Conservation (phyloP, 2,329 filamentous ascomycete species). For the Colletotrichum navitas region DNA sequence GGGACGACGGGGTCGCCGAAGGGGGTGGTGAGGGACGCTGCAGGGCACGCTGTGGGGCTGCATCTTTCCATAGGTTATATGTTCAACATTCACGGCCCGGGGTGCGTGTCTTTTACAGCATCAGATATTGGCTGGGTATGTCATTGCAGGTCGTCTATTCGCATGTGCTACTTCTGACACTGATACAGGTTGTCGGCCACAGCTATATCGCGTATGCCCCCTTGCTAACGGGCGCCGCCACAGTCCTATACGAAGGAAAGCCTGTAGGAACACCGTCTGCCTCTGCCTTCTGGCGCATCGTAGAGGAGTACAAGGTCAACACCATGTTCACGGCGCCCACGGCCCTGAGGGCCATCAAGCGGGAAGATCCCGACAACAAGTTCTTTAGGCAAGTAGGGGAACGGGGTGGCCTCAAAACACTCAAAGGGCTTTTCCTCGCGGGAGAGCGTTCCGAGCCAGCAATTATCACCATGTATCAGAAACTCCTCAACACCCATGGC, state of each 20-base stretch:
- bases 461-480: constrained; percentile 85
- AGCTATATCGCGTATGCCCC: constrained; percentile 91
- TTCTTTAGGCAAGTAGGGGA: constrained; percentile 73
- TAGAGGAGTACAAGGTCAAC: constrained; percentile 88
- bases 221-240: constrained; percentile 85
- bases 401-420: constrained; percentile 76
- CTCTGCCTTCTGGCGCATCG: constrained; percentile 87
- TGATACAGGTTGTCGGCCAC: constrained; percentile 67
- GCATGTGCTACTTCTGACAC: background rate
- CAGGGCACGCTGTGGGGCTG: constrained; percentile 88
- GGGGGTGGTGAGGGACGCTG: constrained; percentile 84
- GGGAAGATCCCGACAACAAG: constrained; percentile 83
- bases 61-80: constrained; percentile 85
- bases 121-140: constrained; percentile 89
- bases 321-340: constrained; percentile 88
- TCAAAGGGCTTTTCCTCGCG: constrained; percentile 85
- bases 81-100: constrained; percentile 85
- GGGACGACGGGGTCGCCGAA: constrained; percentile 87
- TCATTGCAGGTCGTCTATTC: background rate
- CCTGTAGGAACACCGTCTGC: constrained; percentile 90
- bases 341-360: constrained; percentile 86
- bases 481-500: constrained; percentile 75
- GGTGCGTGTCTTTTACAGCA: constrained; percentile 80
- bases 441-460: constrained; percentile 91
- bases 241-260: constrained; percentile 93